Evolutionary conservation across 306 rosid species (phyloP).

Genomic region (peach (Prunus persica)): Prunus_persica_NCBIv2 NC_034009.1:11107001-11107500

Average conservation of each 20-base stretch:
- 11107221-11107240: background rate
- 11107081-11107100: background rate
- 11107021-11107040: background rate
- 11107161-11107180: background rate
- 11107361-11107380: conserved; percentile 22
- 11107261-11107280: background rate
- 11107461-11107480: background rate
- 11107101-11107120: background rate
- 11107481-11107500: background rate
- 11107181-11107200: background rate
- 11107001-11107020: background rate
- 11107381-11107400: conserved; percentile 11
- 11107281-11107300: no score
- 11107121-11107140: no score
- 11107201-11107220: background rate
- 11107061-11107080: background rate
- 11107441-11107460: conserved; percentile 8
- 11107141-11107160: background rate
- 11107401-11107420: background rate
- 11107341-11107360: conserved; percentile 26
- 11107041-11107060: background rate
- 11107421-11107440: conserved; percentile 1
- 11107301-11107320: background rate
- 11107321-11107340: conserved; percentile 8
- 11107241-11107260: background rate